Evolutionary conservation across 495 filamentous ascomycete genomes (phyloP).

Genomic region (Daldinia loculata): DNA sequence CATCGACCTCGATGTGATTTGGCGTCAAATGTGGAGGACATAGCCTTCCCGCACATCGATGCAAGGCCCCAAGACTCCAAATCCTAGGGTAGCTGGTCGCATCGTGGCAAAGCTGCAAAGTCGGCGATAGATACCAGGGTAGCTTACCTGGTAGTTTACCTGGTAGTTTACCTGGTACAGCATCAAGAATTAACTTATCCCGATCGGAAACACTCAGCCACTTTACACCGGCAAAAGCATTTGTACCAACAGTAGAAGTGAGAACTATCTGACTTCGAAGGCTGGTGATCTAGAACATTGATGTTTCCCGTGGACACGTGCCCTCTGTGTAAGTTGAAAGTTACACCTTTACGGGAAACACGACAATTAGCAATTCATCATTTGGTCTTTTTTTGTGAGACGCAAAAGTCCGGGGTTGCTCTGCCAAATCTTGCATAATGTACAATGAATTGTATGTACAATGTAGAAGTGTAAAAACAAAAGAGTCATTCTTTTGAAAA

Average conservation of each 20-base stretch:
- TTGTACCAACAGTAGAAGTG: background rate
- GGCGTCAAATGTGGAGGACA: slow-evolving; percentile 37
- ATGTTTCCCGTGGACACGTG: slow-evolving; percentile 12
- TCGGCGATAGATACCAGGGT: background rate
- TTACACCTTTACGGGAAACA: slow-evolving; percentile 14
- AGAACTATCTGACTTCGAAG: background rate
- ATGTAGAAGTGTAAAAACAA: slow-evolving; percentile 32
- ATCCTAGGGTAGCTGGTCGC: slow-evolving; percentile 26
- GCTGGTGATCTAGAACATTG: slow-evolving; percentile 26
- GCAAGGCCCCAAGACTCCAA: slow-evolving; percentile 28
- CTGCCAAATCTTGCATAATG: background rate
- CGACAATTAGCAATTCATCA: slow-evolving; percentile 8
- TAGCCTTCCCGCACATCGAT: slow-evolving; percentile 38
- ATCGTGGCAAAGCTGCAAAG: slow-evolving; percentile 23
- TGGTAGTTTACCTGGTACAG: background rate
- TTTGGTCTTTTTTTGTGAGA: background rate
- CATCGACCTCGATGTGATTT: slow-evolving; percentile 35
- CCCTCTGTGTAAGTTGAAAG: slow-evolving; percentile 6
- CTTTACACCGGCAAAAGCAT: slow-evolving; percentile 4
- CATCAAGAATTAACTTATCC: background rate
- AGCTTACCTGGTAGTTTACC: background rate
- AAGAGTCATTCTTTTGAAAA: slow-evolving; percentile 10
- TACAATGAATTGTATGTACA: background rate
- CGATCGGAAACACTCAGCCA: slow-evolving; percentile 7
- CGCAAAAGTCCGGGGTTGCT: background rate